phyloP scores from a whole-genome alignment of 202 grass and related monocot genomes.

The Eragrostis tef region DNA sequence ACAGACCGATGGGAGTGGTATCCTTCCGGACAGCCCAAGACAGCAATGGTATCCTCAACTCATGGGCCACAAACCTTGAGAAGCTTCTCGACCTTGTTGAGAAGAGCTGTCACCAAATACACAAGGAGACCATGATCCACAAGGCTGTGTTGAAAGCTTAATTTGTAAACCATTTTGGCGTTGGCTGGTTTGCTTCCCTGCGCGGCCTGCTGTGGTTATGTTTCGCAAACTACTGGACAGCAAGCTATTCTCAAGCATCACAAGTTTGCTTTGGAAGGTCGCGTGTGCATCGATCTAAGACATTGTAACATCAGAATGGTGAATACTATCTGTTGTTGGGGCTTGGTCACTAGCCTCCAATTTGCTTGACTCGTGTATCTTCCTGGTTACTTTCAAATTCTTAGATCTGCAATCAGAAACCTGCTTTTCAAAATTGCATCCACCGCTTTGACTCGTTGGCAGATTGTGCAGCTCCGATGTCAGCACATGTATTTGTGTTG shows the following conservation, averaged over 20 bases:
- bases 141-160: constrained; percentile 81
- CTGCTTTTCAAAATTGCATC: neutral
- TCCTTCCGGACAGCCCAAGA: constrained; percentile 75
- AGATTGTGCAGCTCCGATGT: neutral
- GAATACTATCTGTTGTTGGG: constrained; percentile 38
- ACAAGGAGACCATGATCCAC: constrained; percentile 97
- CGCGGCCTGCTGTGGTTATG: neutral
- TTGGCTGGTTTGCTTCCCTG: constrained; percentile 10
- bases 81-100: constrained; percentile 93
- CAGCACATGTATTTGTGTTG: neutral
- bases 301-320: constrained; percentile 33
- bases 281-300: constrained; percentile 7
- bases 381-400: constrained; percentile 30
- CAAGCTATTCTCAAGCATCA: constrained; percentile 21
- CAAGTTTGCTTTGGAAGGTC: constrained; percentile 10
- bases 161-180: constrained; percentile 31
- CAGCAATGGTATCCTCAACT: constrained; percentile 72
- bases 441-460: neutral
- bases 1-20: constrained; percentile 77
- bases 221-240: constrained; percentile 5
- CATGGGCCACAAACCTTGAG: constrained; percentile 83
- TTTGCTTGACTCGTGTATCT: constrained; percentile 24
- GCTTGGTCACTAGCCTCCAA: neutral
- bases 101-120: constrained; percentile 97
- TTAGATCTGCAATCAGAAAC: constrained; percentile 20